Conservation (phyloP, 495 filamentous ascomycete species). For the Pyronema omphalodes region DNA sequence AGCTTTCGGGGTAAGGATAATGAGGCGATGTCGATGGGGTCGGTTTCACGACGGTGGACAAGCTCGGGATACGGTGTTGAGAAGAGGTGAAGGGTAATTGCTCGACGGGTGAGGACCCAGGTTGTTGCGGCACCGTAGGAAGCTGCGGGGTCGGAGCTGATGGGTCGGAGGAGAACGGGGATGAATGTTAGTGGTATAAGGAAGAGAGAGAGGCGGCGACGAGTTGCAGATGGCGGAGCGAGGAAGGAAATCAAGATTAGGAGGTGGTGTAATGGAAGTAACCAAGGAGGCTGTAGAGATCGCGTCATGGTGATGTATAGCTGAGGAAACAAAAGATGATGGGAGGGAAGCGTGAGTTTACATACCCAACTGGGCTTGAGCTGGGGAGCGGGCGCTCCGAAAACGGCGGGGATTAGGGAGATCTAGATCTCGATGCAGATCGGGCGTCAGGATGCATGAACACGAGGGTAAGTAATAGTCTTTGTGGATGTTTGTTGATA, state of each 20-base stretch:
- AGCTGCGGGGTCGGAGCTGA: neutral
- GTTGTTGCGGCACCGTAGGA: constrained; percentile 2
- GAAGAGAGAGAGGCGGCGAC: neutral
- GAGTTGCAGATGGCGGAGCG: neutral
- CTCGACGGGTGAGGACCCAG: neutral
- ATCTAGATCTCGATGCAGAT: too few relatives aligned
- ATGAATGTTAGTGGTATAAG: neutral
- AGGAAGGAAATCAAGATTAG: neutral
- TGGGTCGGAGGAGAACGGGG: neutral
- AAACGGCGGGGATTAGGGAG: too few relatives aligned
- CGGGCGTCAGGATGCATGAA: too few relatives aligned
- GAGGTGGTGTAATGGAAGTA: neutral
- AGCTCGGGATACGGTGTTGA: neutral
- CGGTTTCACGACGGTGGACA: neutral
- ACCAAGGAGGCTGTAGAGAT: neutral
- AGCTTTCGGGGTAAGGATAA: neutral
- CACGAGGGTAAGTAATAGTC: too few relatives aligned
- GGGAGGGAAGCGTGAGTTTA: too few relatives aligned
- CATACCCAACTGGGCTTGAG: too few relatives aligned
- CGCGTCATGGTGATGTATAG: too few relatives aligned
- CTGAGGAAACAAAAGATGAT: too few relatives aligned
- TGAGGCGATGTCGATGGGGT: neutral
- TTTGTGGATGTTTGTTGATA: too few relatives aligned
- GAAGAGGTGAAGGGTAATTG: neutral
- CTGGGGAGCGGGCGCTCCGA: too few relatives aligned